These are phyloP conservation scores for Salix purpurea DNA, from an alignment of 345 rosid species.

Conservation along the genomic window DNA sequence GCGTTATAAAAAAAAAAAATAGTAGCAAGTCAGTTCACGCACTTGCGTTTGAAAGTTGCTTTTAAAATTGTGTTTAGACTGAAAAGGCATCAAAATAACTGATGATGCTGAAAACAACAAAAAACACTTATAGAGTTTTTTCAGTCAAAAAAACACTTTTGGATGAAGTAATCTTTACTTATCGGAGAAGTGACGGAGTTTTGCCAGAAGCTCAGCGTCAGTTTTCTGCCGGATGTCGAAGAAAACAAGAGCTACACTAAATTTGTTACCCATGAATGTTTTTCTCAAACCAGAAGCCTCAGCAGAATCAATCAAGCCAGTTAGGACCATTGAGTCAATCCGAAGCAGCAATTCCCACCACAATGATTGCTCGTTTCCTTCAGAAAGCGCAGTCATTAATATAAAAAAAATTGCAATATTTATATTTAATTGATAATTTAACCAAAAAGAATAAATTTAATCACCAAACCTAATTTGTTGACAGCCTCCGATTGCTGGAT, in stretches of 20 bases:
- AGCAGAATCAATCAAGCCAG: constrained; percentile 38
- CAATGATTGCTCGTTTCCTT: constrained; percentile 48
- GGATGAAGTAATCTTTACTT: constrained; percentile 29
- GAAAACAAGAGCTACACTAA: constrained; percentile 42
- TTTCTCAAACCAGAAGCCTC: constrained; percentile 68
- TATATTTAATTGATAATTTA: not conserved
- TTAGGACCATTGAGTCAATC: constrained; percentile 72
- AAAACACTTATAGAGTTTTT: too few species aligned
- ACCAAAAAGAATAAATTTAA: not conserved
- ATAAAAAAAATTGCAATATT: not conserved
- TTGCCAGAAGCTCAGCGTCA: constrained; percentile 57
- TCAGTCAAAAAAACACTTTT: too few species aligned
- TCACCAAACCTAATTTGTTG: constrained; percentile 36
- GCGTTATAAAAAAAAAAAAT: too few species aligned
- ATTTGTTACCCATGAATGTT: constrained; percentile 43
- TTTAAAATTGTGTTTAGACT: too few species aligned
- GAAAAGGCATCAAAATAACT: too few species aligned
- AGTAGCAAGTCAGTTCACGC: too few species aligned
- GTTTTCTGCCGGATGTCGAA: constrained; percentile 38
- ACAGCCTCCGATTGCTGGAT: constrained; percentile 44
- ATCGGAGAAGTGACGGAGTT: constrained; percentile 46
- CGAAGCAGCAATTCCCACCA: constrained; percentile 69
- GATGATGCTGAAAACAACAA: too few species aligned
- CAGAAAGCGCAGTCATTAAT: constrained; percentile 11
- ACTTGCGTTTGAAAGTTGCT: too few species aligned